Evolutionary conservation across 352 stramenopile species (phyloP), one percentile per base, ranked within the genome.

Genomic region (Pythium dissotocum): DNA sequence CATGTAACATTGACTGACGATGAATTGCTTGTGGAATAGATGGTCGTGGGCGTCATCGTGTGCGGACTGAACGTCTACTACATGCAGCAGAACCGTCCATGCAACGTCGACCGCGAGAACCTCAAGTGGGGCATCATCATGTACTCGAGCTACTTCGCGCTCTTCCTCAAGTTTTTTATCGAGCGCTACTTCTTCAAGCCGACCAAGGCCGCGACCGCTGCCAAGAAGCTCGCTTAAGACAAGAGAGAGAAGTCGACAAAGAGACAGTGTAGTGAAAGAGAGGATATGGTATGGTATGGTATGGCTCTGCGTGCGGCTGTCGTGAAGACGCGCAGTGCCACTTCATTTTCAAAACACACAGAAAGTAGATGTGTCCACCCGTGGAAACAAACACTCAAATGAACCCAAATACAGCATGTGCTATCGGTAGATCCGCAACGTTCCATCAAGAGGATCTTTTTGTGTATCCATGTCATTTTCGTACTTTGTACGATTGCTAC

Each of bases 111-210:
- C 73, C 77, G 76, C 12, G 79, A 90, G 51, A 97, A 96, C 73
- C 78, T 97, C 71, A 89, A 94, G 70, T 93, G 88, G 73, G 93
- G 87, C 21, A 85, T 94, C 61, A 82, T 98, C 73, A 98, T 98
- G 91, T 98, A 98, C 85, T 95, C 80, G 68, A 97, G 87, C 71
- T 98, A 98, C 78, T 93, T 98, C 54, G 89, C 89, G 44, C 86
- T 98, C 40, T 98, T 98, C 77, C 71, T 95, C 65, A 94, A 97
- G 73, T 98, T 98, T 72, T 94, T 94, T 68, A 70, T 97, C 65
- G 83, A 96, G 73, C 86, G 92, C 55, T 98, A 96, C 77, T 80
- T 90, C 69, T 78, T 92, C 54, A 71, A 67, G 63, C 32, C 67
- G 42, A 28, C 61, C 46, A 65, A 58, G 38, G 13, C 61, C 9